Evolutionary conservation across 2,329 filamentous ascomycete species (phyloP).

Genomic region (Trichoderma cornu-damae): DNA sequence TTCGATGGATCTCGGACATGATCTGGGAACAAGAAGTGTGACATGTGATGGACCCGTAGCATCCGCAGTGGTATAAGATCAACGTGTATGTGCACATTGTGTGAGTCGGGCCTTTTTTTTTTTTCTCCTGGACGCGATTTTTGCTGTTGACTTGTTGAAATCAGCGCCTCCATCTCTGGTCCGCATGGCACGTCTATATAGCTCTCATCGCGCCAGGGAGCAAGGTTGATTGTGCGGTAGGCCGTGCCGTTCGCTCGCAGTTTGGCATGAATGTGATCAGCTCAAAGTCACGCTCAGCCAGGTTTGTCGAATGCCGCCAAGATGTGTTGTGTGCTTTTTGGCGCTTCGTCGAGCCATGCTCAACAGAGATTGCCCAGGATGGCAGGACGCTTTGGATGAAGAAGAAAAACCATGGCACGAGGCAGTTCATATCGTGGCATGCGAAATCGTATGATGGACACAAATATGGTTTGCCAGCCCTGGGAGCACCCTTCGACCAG

Average conservation of each 20-base stretch:
- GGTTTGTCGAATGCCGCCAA: not conserved
- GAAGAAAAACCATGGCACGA: not conserved
- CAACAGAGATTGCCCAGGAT: not conserved
- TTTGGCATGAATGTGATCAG: not conserved
- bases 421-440: not conserved
- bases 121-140: too few species aligned
- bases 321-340: not conserved
- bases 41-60: conserved; percentile 25
- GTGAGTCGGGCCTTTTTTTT: too few species aligned
- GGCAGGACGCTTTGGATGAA: not conserved
- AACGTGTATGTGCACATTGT: conserved; percentile 31
- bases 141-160: not conserved
- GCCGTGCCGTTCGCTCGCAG: not conserved
- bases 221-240: not conserved
- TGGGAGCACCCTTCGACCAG: not conserved
- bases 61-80: conserved; percentile 27
- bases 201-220: not conserved
- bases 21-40: conserved; percentile 25
- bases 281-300: not conserved
- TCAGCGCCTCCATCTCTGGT: not conserved
- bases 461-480: not conserved
- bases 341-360: not conserved
- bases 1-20: conserved; percentile 27
- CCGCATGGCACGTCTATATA: not conserved
- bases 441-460: not conserved